Conservation (phyloP, 1,284 basidiomycete species). For the Phellopilus nigrolimitatus region DNA sequence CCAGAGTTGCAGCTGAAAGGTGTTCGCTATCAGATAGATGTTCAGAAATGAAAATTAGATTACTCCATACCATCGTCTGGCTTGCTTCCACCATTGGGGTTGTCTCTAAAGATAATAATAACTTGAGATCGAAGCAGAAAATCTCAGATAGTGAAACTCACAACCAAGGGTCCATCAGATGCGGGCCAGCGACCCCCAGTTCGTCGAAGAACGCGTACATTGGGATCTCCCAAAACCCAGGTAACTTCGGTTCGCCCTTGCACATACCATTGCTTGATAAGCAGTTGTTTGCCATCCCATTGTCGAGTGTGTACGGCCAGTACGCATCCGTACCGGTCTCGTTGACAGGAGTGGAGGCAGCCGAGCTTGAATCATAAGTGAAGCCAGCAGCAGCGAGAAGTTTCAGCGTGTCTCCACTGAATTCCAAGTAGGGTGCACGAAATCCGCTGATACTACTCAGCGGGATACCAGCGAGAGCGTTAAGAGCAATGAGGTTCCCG, state of each 20-base stretch:
- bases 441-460: conserved; percentile 67
- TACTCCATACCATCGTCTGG: conserved; percentile 41
- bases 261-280: conserved; percentile 52
- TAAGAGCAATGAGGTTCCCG: conserved; percentile 77
- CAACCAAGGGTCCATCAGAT: conserved; percentile 86
- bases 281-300: conserved; percentile 80
- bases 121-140: background rate
- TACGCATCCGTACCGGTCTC: conserved; percentile 67
- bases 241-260: conserved; percentile 67
- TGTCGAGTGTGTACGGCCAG: conserved; percentile 71
- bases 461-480: conserved; percentile 77
- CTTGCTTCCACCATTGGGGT: conserved; percentile 44
- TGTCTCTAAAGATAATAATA: conserved; percentile 36
- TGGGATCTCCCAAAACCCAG: conserved; percentile 79
- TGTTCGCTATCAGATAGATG: background rate
- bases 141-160: conserved; percentile 32
- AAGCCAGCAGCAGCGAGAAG: conserved; percentile 55
- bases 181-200: conserved; percentile 48
- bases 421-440: conserved; percentile 76
- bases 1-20: conserved; percentile 46
- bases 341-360: conserved; percentile 65
- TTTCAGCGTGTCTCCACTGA: conserved; percentile 58
- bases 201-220: conserved; percentile 77
- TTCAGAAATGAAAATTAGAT: background rate
- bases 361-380: conserved; percentile 68